phyloP scores from a whole-genome alignment of 768 basidiomycete genomes.

The Lactarius quietus region DNA sequence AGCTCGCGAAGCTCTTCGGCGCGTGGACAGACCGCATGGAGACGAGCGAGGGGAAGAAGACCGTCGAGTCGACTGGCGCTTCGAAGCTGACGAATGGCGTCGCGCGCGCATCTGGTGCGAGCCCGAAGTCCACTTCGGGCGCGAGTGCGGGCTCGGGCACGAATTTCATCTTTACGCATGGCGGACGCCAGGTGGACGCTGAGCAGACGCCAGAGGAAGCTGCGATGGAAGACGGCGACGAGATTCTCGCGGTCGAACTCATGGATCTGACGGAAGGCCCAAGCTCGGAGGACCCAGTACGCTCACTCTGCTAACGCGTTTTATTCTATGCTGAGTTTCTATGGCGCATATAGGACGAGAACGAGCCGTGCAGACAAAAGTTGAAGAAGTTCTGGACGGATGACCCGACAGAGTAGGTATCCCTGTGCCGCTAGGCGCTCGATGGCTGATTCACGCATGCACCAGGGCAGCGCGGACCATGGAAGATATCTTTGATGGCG shows the following conservation, averaged over 20 bases:
- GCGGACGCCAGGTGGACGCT: conserved; percentile 72
- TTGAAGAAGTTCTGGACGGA: conserved; percentile 82
- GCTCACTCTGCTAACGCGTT: not conserved
- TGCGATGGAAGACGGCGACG: conserved; percentile 85
- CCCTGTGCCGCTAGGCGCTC: not conserved
- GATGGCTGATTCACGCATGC: not conserved
- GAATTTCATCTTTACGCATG: conserved; percentile 84
- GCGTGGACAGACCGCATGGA: conserved; percentile 93
- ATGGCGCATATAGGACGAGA: conserved; percentile 50
- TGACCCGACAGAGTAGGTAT: conserved; percentile 65
- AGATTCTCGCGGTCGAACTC: conserved; percentile 84
- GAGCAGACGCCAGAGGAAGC: conserved; percentile 85
- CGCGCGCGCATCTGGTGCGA: conserved; percentile 25
- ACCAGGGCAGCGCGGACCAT: conserved; percentile 66
- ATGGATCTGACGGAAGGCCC: conserved; percentile 83
- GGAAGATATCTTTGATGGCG: conserved; percentile 80
- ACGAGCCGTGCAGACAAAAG: conserved; percentile 47
- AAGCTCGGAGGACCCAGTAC: conserved; percentile 57
- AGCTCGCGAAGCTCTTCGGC: conserved; percentile 75
- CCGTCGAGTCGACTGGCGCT: conserved; percentile 36
- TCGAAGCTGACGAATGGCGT: conserved; percentile 23
- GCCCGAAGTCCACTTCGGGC: conserved; percentile 34
- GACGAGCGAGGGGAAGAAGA: conserved; percentile 34
- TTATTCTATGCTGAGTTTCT: not conserved
- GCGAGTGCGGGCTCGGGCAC: conserved; percentile 40